phyloP scores from a whole-genome alignment of 116 monocot genomes.

The Posidonia oceanica region DNA sequence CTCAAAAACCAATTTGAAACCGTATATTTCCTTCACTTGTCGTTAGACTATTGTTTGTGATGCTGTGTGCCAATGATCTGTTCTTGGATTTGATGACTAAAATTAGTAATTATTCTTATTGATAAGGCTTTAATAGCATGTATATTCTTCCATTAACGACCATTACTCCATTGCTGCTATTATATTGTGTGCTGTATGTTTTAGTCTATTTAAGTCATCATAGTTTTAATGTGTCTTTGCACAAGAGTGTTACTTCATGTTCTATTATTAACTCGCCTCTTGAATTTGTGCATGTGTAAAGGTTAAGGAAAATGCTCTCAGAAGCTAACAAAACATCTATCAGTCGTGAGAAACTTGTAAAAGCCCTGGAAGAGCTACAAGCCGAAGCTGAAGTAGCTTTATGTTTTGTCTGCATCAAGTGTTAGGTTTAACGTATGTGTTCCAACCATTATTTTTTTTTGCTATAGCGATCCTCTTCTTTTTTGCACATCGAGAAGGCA shows the following conservation, averaged over 20 bases:
- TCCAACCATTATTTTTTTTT: background rate
- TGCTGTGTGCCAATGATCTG: too few species aligned
- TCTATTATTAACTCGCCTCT: background rate
- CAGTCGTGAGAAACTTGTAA: constrained; percentile 42
- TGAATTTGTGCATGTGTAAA: constrained; percentile 12
- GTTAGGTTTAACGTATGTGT: constrained; percentile 9
- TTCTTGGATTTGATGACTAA: too few species aligned
- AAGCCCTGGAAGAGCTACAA: constrained; percentile 72
- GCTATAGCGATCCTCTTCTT: too few species aligned
- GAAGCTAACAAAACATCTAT: constrained; percentile 15
- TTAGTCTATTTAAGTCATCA: background rate
- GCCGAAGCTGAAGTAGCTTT: constrained; percentile 75
- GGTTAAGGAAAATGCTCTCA: constrained; percentile 64
- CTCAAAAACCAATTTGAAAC: too few species aligned
- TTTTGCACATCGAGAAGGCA: too few species aligned
- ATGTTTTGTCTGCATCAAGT: constrained; percentile 73
- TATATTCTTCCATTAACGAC: too few species aligned
- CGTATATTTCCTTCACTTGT: too few species aligned
- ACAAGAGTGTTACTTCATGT: background rate
- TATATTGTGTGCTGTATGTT: too few species aligned
- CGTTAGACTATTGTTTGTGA: too few species aligned
- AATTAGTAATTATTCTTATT: too few species aligned
- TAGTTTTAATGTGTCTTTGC: background rate
- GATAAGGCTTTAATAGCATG: too few species aligned
- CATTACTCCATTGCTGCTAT: too few species aligned